Percentiles rank a stretch among this genome's conserved stretches.
Conservation (phyloP, 164 flowering plant species). For the Euptelea pleiosperma region DNA sequence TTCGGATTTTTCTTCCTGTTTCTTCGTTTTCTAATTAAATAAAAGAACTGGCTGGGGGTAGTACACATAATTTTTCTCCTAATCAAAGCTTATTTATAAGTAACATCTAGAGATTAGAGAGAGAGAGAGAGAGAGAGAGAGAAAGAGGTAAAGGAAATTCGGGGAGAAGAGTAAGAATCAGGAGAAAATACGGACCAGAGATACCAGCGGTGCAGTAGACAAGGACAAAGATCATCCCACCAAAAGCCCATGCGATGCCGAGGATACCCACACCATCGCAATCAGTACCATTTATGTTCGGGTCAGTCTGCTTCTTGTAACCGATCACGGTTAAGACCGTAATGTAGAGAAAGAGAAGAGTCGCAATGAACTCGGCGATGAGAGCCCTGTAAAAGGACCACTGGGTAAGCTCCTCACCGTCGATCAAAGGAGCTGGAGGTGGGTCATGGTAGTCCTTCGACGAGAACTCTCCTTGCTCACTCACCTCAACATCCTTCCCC, state of each 20-base stretch:
- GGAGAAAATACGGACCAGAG: constrained; percentile 50
- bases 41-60: too few relatives aligned
- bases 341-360: constrained; percentile 73
- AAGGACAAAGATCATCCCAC: constrained; percentile 93
- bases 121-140: too few relatives aligned
- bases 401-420: constrained; percentile 49
- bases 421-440: constrained; percentile 75
- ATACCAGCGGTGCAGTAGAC: constrained; percentile 98
- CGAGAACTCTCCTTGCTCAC: constrained; percentile 36
- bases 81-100: too few relatives aligned
- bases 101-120: too few relatives aligned
- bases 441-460: constrained; percentile 89
- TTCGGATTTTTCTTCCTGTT: too few relatives aligned
- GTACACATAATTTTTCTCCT: too few relatives aligned
- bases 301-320: constrained; percentile 49
- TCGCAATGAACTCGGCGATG: constrained; percentile 85
- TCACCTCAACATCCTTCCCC: constrained; percentile 62
- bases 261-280: constrained; percentile 87
- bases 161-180: not conserved
- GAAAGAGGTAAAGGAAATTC: too few relatives aligned
- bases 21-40: too few relatives aligned
- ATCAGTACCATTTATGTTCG: constrained; percentile 6
- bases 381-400: constrained; percentile 89
- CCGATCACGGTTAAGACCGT: constrained; percentile 80
- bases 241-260: constrained; percentile 96